phyloP scores from a whole-genome alignment of 257 asterid genomes.

The Capsicum baccatum region DNA sequence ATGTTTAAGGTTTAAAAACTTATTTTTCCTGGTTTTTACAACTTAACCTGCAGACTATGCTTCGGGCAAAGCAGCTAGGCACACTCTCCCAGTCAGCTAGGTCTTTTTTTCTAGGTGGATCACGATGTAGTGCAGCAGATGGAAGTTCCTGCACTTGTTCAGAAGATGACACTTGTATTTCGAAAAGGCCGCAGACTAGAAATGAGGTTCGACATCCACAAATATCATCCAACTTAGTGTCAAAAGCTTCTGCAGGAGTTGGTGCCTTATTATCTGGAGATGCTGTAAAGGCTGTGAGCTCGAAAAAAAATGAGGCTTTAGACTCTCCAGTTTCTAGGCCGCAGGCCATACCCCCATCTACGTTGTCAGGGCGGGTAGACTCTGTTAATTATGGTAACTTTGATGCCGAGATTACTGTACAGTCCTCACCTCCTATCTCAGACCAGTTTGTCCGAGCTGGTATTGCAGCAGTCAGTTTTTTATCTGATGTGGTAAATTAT shows the following conservation, averaged over 20 bases:
- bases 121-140: slow-evolving; percentile 78
- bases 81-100: slow-evolving; percentile 89
- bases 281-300: slow-evolving; percentile 48
- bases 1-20: neutral
- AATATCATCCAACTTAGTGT: slow-evolving; percentile 45
- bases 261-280: slow-evolving; percentile 54
- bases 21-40: neutral
- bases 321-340: slow-evolving; percentile 39
- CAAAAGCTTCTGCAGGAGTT: slow-evolving; percentile 58
- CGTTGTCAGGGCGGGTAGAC: slow-evolving; percentile 37
- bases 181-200: slow-evolving; percentile 57
- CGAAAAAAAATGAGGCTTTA: slow-evolving; percentile 41
- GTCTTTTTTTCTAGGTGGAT: slow-evolving; percentile 69
- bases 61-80: slow-evolving; percentile 86
- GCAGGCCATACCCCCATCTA: slow-evolving; percentile 42
- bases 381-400: slow-evolving; percentile 50
- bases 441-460: slow-evolving; percentile 89
- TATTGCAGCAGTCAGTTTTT: slow-evolving; percentile 79
- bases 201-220: slow-evolving; percentile 50
- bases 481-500: slow-evolving; percentile 81
- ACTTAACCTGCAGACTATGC: slow-evolving; percentile 66
- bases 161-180: slow-evolving; percentile 74
- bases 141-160: slow-evolving; percentile 82
- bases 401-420: slow-evolving; percentile 41
- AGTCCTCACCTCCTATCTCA: slow-evolving; percentile 60